Evolutionary conservation across 768 basidiomycete genomes (phyloP).

Genomic region (Leccinum obscurum): DNA sequence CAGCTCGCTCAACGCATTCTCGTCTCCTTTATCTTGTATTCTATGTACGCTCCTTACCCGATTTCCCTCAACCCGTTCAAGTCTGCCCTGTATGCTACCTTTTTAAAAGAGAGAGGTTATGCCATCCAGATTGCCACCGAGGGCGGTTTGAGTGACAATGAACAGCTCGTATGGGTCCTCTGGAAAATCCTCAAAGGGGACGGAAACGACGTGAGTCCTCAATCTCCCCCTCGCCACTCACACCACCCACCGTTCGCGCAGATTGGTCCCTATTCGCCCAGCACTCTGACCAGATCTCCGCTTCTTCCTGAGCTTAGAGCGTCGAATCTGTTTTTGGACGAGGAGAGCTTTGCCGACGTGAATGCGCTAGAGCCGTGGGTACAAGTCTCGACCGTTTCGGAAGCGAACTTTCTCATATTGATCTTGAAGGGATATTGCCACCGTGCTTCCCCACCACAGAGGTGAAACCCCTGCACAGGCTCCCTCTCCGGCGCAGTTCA

Average conservation of each 20-base stretch:
- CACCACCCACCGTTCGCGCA: conserved; percentile 29
- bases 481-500: conserved; percentile 3
- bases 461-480: conserved; percentile 4
- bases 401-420: conserved; percentile 18
- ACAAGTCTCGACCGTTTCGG: background rate
- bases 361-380: conserved; percentile 50
- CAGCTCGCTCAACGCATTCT: conserved; percentile 75
- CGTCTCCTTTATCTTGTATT: conserved; percentile 77
- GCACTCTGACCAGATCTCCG: conserved; percentile 69
- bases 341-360: conserved; percentile 50
- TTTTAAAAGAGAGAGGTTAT: conserved; percentile 64
- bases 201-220: conserved; percentile 64
- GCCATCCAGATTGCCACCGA: conserved; percentile 52
- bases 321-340: conserved; percentile 67
- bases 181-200: conserved; percentile 87
- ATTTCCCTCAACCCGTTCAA: conserved; percentile 82
- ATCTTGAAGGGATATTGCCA: conserved; percentile 16
- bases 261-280: conserved; percentile 84
- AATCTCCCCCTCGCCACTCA: background rate
- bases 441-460: conserved; percentile 10
- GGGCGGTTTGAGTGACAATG: conserved; percentile 56
- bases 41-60: conserved; percentile 77
- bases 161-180: conserved; percentile 82
- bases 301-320: conserved; percentile 75
- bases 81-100: conserved; percentile 66